phyloP scores from a whole-genome alignment of 2,329 filamentous ascomycete genomes.

The Allantophomopsis lycopodina region DNA sequence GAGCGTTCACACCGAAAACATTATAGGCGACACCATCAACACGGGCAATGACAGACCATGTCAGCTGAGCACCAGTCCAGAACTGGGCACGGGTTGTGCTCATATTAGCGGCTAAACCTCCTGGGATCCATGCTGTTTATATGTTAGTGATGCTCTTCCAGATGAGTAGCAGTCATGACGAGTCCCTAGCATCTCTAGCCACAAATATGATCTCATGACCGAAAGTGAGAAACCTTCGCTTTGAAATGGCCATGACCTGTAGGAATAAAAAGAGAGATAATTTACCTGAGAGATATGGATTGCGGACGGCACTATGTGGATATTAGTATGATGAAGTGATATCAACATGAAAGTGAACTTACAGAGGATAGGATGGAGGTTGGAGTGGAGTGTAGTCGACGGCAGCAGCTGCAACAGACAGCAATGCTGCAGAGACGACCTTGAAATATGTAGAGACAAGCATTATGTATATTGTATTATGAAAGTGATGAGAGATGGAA shows the following conservation, averaged over 20 bases:
- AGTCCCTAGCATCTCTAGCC: background rate
- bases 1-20: slow-evolving; percentile 15
- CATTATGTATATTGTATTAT: too few relatives aligned
- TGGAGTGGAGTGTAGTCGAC: background rate
- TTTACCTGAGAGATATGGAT: background rate
- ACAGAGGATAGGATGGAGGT: slow-evolving; percentile 1
- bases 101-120: slow-evolving; percentile 11
- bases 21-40: slow-evolving; percentile 17
- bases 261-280: background rate
- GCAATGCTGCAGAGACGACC: background rate
- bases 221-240: background rate
- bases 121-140: slow-evolving; percentile 17
- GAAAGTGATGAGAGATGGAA: too few relatives aligned
- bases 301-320: background rate
- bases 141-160: background rate
- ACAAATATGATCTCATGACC: background rate
- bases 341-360: background rate
- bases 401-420: background rate
- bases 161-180: background rate
- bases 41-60: slow-evolving; percentile 19
- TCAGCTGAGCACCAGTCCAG: slow-evolving; percentile 18
- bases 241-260: background rate
- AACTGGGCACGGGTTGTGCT: slow-evolving; percentile 16
- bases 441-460: too few relatives aligned
- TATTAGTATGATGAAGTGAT: background rate